phyloP scores from a whole-genome alignment of 1,284 basidiomycete species.

The Marasmius oreades region DNA sequence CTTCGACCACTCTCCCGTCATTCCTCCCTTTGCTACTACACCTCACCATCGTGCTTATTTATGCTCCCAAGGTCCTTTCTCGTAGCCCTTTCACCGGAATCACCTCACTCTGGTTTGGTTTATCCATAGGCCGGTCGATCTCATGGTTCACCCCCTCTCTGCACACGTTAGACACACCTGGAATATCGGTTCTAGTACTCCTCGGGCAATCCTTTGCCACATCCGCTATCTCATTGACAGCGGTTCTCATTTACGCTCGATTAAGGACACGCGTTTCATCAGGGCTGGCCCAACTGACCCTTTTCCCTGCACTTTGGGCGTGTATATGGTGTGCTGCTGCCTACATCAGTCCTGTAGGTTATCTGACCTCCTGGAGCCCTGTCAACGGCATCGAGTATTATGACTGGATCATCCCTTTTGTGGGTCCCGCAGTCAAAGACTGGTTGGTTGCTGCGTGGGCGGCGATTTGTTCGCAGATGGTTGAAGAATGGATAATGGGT shows the following conservation, averaged over 20 bases:
- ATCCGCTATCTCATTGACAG: conserved; percentile 39
- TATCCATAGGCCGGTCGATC: conserved; percentile 44
- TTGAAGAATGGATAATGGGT: conserved; percentile 58
- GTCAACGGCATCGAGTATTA: conserved; percentile 50
- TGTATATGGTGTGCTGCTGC: conserved; percentile 52
- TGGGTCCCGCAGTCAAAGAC: conserved; percentile 60
- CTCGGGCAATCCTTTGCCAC: conserved; percentile 36
- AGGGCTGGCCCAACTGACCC: conserved; percentile 40
- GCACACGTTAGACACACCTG: conserved; percentile 52
- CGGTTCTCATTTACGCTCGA: conserved; percentile 37
- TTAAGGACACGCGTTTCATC: conserved; percentile 27
- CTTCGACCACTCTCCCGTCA: conserved; percentile 47
- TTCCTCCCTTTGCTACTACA: conserved; percentile 47
- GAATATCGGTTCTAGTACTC: conserved; percentile 45
- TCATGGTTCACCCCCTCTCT: conserved; percentile 47
- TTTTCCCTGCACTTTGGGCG: conserved; percentile 72
- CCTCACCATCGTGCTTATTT: conserved; percentile 46
- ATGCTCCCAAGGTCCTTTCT: conserved; percentile 41
- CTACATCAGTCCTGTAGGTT: conserved; percentile 58
- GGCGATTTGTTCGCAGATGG: conserved; percentile 52
- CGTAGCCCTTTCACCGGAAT: conserved; percentile 29
- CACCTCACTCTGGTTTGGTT: conserved; percentile 34
- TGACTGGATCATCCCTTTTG: conserved; percentile 52
- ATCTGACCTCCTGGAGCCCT: conserved; percentile 68
- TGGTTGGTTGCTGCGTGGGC: conserved; percentile 73